Percentiles rank a stretch among this genome's conserved stretches.
Evolutionary conservation across 2,329 filamentous ascomycete species (phyloP).

Genomic region (Neonectria hederae): DNA sequence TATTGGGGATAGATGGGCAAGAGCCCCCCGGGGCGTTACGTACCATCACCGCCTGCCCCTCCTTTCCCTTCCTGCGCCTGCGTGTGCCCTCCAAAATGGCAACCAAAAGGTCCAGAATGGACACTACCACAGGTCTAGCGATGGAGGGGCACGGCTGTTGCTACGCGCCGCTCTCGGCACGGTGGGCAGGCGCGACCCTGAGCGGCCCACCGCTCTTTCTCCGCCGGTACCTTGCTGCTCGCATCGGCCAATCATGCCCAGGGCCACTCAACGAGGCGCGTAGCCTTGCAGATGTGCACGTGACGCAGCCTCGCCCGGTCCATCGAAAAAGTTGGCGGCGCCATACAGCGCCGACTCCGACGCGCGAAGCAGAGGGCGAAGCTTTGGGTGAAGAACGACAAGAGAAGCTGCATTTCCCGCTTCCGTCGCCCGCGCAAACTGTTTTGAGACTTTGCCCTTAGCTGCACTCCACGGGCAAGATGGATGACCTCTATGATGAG

Average conservation of each 20-base stretch:
- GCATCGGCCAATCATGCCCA: constrained; percentile 12
- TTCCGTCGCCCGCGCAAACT: constrained; percentile 32
- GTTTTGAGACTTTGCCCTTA: constrained; percentile 24
- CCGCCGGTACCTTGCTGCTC: constrained; percentile 35
- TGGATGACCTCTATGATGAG: constrained; percentile 99
- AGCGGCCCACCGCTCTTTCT: constrained; percentile 24
- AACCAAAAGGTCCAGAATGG: constrained; percentile 6
- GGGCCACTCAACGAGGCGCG: no score
- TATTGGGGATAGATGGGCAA: constrained; percentile 7
- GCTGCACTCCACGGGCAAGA: constrained; percentile 49
- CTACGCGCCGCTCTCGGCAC: constrained; percentile 41
- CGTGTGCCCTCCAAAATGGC: constrained; percentile 1
- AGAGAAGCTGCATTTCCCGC: constrained; percentile 30
- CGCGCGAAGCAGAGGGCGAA: constrained; percentile 34
- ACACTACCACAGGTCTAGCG: not conserved
- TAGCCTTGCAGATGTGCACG: constrained; percentile 35
- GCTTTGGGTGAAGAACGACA: constrained; percentile 35
- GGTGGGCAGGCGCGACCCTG: constrained; percentile 34
- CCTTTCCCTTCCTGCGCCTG: constrained; percentile 7
- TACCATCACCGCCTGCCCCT: constrained; percentile 18
- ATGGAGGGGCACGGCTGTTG: constrained; percentile 41
- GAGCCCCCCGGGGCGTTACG: constrained; percentile 13
- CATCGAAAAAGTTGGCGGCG: constrained; percentile 44
- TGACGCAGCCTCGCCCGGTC: constrained; percentile 35
- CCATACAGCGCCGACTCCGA: constrained; percentile 21